These are phyloP conservation scores for Isabelozyma rhagii DNA, from an alignment of 805 yeast genomes.

Conservation along the genomic window DNA sequence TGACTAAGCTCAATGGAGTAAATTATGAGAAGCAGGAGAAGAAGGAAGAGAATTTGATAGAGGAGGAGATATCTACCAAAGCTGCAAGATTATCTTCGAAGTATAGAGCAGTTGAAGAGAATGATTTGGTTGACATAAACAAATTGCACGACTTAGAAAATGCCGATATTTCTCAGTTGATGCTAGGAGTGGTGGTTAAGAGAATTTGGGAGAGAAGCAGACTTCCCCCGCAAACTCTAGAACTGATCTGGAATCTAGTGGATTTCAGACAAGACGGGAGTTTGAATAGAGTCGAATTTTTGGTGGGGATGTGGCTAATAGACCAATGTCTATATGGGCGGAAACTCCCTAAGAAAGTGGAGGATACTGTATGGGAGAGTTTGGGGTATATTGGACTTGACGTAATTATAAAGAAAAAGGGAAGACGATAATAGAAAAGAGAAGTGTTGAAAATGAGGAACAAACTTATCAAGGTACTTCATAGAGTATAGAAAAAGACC, in stretches of 20 bases:
- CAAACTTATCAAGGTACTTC: not conserved
- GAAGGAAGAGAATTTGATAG: constrained; percentile 4
- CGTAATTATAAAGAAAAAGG: constrained; percentile 35
- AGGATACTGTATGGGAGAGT: constrained; percentile 76
- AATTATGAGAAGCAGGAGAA: constrained; percentile 14
- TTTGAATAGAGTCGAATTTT: constrained; percentile 73
- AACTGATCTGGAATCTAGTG: constrained; percentile 69
- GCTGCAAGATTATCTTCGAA: constrained; percentile 36
- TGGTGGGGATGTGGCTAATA: constrained; percentile 97
- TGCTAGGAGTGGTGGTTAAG: constrained; percentile 66
- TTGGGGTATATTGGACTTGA: constrained; percentile 49
- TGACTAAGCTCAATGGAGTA: constrained; percentile 27
- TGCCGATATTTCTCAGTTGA: constrained; percentile 26
- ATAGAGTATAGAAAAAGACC: not conserved
- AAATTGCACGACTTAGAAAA: constrained; percentile 28
- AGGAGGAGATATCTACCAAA: constrained; percentile 17
- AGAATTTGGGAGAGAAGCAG: constrained; percentile 80
- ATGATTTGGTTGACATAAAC: constrained; percentile 15
- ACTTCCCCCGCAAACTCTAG: constrained; percentile 56
- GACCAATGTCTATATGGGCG: constrained; percentile 95
- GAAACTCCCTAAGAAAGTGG: constrained; percentile 73
- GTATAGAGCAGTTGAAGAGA: constrained; percentile 13
- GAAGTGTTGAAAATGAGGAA: not conserved
- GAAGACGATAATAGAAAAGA: constrained; percentile 10
- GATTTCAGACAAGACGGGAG: constrained; percentile 68